Conservation (phyloP, 768 basidiomycete species). For the Leccinum disarticulatum region DNA sequence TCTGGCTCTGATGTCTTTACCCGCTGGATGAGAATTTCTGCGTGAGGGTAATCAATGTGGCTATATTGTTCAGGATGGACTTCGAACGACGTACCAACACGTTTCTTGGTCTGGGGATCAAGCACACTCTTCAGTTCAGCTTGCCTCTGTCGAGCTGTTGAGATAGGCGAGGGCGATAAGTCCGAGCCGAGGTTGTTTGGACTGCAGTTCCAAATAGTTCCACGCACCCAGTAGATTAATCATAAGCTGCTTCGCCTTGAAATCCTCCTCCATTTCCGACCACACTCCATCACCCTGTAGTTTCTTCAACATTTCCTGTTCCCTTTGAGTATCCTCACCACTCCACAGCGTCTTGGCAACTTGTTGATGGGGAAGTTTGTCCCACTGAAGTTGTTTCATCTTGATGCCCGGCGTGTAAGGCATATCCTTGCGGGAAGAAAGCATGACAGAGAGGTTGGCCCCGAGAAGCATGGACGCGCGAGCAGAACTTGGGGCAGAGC, state of each 20-base stretch:
- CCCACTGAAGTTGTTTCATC: conserved; percentile 99
- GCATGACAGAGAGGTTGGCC: conserved; percentile 52
- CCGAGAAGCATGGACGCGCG: conserved; percentile 63
- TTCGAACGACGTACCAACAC: conserved; percentile 66
- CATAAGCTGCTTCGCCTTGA: conserved; percentile 93
- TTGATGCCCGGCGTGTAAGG: conserved; percentile 80
- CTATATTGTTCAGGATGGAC: not conserved
- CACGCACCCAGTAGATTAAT: conserved; percentile 79
- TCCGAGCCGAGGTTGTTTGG: not conserved
- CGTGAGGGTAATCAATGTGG: not conserved
- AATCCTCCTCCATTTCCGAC: conserved; percentile 96
- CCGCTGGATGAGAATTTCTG: conserved; percentile 92
- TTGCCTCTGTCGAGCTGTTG: conserved; percentile 72
- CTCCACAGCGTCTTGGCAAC: conserved; percentile 86
- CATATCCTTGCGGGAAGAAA: conserved; percentile 79
- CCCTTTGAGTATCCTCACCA: conserved; percentile 60
- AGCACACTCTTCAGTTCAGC: conserved; percentile 91
- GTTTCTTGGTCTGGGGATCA: conserved; percentile 88
- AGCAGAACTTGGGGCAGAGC: conserved; percentile 45
- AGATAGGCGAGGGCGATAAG: conserved; percentile 11
- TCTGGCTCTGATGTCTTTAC: conserved; percentile 83
- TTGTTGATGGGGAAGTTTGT: conserved; percentile 90
- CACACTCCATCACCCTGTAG: conserved; percentile 86
- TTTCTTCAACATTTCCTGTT: conserved; percentile 79
- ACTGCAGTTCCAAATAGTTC: conserved; percentile 2